These are phyloP conservation scores for Grigorovia jiainica DNA, from an alignment of 805 yeast genomes.

Conservation along the genomic window DNA sequence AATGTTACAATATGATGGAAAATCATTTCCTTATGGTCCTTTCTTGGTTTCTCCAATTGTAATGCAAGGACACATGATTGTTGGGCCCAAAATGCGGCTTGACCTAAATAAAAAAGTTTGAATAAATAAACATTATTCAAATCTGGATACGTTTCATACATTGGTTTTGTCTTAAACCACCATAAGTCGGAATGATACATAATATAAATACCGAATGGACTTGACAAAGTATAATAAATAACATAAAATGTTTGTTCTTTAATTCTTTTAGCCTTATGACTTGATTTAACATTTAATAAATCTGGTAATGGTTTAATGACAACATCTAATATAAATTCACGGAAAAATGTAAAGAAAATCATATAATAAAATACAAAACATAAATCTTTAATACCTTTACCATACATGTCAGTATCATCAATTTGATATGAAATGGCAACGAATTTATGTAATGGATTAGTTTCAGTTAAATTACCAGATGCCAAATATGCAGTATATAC, in stretches of 20 bases:
- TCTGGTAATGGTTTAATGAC: conserved; percentile 70
- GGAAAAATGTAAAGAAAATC: conserved; percentile 77
- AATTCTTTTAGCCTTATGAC: conserved; percentile 61
- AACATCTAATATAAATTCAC: conserved; percentile 86
- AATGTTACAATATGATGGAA: conserved; percentile 91
- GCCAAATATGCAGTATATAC: conserved; percentile 39
- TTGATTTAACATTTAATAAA: conserved; percentile 30
- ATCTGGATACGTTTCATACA: conserved; percentile 81
- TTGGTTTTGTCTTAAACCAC: conserved; percentile 78
- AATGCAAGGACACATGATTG: conserved; percentile 76
- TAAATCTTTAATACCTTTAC: conserved; percentile 80
- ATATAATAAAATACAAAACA: conserved; percentile 75
- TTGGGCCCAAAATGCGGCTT: conserved; percentile 97
- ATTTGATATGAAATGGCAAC: conserved; percentile 57
- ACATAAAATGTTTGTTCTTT: conserved; percentile 89
- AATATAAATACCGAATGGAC: conserved; percentile 85
- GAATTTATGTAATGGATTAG: conserved; percentile 57
- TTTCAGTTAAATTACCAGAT: conserved; percentile 47
- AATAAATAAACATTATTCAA: conserved; percentile 55
- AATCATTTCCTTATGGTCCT: conserved; percentile 84
- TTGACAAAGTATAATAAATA: conserved; percentile 67
- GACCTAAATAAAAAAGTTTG: conserved; percentile 78
- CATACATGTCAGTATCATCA: conserved; percentile 57
- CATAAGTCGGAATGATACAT: conserved; percentile 80
- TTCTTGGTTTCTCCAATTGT: conserved; percentile 90